Base-by-base conservation (phyloP, 345 rosid species). In the Turritis glabra region DNA sequence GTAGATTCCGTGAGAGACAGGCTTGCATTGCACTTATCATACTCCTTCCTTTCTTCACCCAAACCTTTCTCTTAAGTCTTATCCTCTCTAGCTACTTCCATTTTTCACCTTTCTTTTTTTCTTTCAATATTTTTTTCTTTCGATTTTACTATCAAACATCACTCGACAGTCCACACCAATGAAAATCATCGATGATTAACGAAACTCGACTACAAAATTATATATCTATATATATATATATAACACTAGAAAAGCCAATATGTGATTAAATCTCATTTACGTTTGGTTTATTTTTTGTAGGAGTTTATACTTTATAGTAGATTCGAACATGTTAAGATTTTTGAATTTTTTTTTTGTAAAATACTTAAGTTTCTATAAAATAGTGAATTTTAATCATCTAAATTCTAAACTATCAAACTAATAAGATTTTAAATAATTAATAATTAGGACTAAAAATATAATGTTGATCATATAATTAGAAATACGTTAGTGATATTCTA, bases 1-100 rank as follows among this genome's bases (percentile, higher is more conserved):
- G 82, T 77, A 73, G 86, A 84, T 79, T 84, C 84, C 82, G 82
- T 72, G 84, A 77, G 75, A 64, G 78, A 81, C 84, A 83, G 84
- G 74, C 90, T 87, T 67, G 79, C 79, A 67, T 67, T 83, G 76
- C 85, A 75, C 74, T 77, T 33, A 53, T 55, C 58, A 60, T 5
- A 57, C 60, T 51, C 38, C 4, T 48, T 7, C 51, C 30, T 62
- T 29, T 38, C 51, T 63, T 29, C 25, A 53, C 61, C 67, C 48
- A 32, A 62, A 62, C 32, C 35, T 40, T 38, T 61, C 70, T 43
- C 64, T 76, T 60, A 15, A 54, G n/a, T 11, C 65, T 60, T 27
- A n/a, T n/a, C n/a, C n/a, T n/a, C n/a, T n/a, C n/a, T n/a, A n/a
- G n/a, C n/a, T n/a, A n/a, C n/a, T 57, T 58, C 23, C 53, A 3